A percentile compares a stretch with the other conserved stretches of the same genome.
Conservation (phyloP, 2,329 filamentous ascomycete species). For the Trichoderma atroviride region DNA sequence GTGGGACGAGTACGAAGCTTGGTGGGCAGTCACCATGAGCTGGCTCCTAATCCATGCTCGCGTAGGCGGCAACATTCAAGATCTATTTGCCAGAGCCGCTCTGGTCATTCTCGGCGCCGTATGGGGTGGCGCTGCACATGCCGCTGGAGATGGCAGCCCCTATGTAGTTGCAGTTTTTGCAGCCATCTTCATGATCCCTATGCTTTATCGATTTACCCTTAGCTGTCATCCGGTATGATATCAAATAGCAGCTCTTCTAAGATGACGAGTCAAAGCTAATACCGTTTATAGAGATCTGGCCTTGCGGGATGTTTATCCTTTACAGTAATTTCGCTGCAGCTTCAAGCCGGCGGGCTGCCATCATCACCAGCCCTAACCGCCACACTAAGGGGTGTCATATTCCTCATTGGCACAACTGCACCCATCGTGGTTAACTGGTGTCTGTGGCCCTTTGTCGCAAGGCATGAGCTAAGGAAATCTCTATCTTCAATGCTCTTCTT, state of each 20-base stretch:
- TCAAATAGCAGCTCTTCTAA: neutral
- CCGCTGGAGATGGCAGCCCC: slow-evolving; percentile 54
- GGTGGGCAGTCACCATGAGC: slow-evolving; percentile 61
- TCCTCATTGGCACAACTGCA: slow-evolving; percentile 56
- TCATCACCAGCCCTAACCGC: slow-evolving; percentile 46
- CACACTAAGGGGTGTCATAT: slow-evolving; percentile 52
- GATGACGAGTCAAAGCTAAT: slow-evolving; percentile 24
- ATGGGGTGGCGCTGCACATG: slow-evolving; percentile 58
- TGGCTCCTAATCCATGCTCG: slow-evolving; percentile 57
- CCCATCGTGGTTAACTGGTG: slow-evolving; percentile 61
- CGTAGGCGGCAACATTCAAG: slow-evolving; percentile 61
- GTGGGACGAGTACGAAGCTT: slow-evolving; percentile 59
- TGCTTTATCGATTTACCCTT: slow-evolving; percentile 59
- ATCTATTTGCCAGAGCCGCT: slow-evolving; percentile 55
- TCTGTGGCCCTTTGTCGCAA: slow-evolving; percentile 63
- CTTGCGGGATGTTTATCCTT: slow-evolving; percentile 61
- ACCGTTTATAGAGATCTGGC: slow-evolving; percentile 51
- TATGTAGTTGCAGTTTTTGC: slow-evolving; percentile 60
- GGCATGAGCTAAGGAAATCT: slow-evolving; percentile 60
- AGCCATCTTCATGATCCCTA: slow-evolving; percentile 60
- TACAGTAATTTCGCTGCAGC: slow-evolving; percentile 54
- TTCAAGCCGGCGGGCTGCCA: slow-evolving; percentile 38
- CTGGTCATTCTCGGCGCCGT: slow-evolving; percentile 55
- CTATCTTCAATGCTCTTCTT: slow-evolving; percentile 61
- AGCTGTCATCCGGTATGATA: slow-evolving; percentile 54